These are phyloP conservation scores for Chlorella sp. DNA, from an alignment of 139 green algal species.

Conservation along the genomic window DNA sequence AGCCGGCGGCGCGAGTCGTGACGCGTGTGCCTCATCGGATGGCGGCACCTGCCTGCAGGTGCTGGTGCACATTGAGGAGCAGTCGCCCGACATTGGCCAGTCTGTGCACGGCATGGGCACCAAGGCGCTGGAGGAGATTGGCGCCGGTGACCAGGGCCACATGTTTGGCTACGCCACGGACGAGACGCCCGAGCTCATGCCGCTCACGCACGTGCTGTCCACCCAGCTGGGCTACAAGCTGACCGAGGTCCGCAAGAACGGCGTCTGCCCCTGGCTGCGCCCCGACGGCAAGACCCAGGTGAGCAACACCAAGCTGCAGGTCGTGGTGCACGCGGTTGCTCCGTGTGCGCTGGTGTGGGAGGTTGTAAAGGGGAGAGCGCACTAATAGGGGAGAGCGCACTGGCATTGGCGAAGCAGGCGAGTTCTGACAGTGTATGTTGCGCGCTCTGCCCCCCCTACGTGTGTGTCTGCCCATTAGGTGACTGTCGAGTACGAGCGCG, in stretches of 20 bases:
- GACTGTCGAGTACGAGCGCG: conserved; percentile 97
- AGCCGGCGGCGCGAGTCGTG: too few relatives aligned
- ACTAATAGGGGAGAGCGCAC: too few relatives aligned
- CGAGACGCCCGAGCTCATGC: conserved; percentile 98
- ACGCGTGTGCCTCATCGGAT: too few relatives aligned
- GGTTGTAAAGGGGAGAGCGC: too few relatives aligned
- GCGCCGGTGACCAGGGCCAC: conserved; percentile 97
- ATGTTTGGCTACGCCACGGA: conserved; percentile 99
- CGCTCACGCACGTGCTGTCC: conserved; percentile 96
- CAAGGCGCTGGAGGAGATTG: conserved; percentile 97
- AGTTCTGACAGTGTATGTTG: too few relatives aligned
- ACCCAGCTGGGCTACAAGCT: conserved; percentile 89
- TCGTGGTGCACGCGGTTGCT: too few relatives aligned
- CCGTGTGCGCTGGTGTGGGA: too few relatives aligned
- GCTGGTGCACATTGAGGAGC: conserved; percentile 97
- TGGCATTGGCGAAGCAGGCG: too few relatives aligned
- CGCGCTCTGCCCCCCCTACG: too few relatives aligned
- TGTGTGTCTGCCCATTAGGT: too few relatives aligned
- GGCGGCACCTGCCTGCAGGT: conserved; percentile 71
- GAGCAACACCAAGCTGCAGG: too few relatives aligned
- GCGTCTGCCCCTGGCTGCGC: conserved; percentile 86
- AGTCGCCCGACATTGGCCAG: conserved; percentile 98
- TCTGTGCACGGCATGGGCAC: conserved; percentile 98
- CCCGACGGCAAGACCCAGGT: conserved; percentile 99
- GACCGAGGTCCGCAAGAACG: conserved; percentile 89